Evolutionary conservation across 768 basidiomycete species (phyloP), one percentile per base, ranked within the genome.

Genomic region (Gloeopeniophorella convolvens): DNA sequence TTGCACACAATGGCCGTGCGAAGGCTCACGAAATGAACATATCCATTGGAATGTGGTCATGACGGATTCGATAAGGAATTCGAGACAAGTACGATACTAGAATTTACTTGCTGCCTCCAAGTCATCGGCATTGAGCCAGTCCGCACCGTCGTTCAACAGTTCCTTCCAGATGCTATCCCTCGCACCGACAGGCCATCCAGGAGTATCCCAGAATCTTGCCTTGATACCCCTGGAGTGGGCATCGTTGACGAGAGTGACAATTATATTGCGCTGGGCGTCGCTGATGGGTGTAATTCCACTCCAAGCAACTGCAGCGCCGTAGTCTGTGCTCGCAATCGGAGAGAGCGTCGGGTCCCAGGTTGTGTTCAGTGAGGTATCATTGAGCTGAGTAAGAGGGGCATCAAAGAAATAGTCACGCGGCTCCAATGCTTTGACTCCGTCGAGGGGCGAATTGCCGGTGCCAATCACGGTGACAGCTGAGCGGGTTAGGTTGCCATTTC

Each of bases 91-190:
- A 13, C 1, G 39, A 40, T 24, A 40, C 23, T n/a, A 64, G 35
- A 65, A 72, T 20, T 61, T 50, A 30, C 61, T 68, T 5, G 72
- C 71, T 50, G 72, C 72, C 48, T 66, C 68, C 27, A 75, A 63
- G 51, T 77, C 75, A 60, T 78, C 76, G 11, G 72, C 76, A 55
- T 78, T 78, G 54, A 78, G 57, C 74, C 75, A 77, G 55, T 75
- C 72, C 15, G 68, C 72, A 5, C 74, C 75, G 33, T 67, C 66
- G 31, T 72, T 60, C 54, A 72, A 42, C 44, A 78, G 52, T 36
- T 65, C 65, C 51, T 60, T 60, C 77, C 77, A 79, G 5, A 78
- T 61, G 40, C 64, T 68, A 48, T 72, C 59, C 20, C 71, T 61
- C 2, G 74, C 75, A 40, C 55, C 45, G 26, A 75, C 68, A 0